phyloP scores from a whole-genome alignment of 805 yeast species.

The Zygosaccharomyces pseudorouxii region DNA sequence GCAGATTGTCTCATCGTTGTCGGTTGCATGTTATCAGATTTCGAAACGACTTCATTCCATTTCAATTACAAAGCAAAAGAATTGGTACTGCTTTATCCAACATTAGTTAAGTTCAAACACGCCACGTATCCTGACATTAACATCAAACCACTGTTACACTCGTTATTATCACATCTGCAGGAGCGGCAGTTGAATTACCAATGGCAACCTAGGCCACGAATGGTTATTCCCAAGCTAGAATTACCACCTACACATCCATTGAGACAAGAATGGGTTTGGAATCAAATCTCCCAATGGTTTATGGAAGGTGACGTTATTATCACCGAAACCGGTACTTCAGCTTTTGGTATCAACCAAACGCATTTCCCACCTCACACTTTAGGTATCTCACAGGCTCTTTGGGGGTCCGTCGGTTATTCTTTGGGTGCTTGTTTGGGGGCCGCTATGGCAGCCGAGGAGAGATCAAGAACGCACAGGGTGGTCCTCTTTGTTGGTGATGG shows the following conservation, averaged over 20 bases:
- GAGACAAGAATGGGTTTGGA: constrained; percentile 48
- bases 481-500: constrained; percentile 65
- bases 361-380: constrained; percentile 46
- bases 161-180: constrained; percentile 30
- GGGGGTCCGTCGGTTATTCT: constrained; percentile 66
- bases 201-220: constrained; percentile 15
- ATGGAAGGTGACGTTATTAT: constrained; percentile 53
- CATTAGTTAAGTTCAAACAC: constrained; percentile 47
- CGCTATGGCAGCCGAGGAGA: constrained; percentile 51
- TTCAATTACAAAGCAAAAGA: constrained; percentile 51
- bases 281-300: constrained; percentile 47
- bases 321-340: constrained; percentile 63
- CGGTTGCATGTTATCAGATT: constrained; percentile 58
- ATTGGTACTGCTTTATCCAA: constrained; percentile 52
- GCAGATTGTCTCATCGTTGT: constrained; percentile 62
- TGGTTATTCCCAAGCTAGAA: constrained; percentile 26
- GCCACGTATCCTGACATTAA: constrained; percentile 51
- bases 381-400: constrained; percentile 57
- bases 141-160: constrained; percentile 43
- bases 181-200: constrained; percentile 18
- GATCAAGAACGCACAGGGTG: constrained; percentile 41
- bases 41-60: constrained; percentile 54
- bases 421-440: constrained; percentile 63
- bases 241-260: constrained; percentile 22
- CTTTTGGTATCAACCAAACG: constrained; percentile 57